Percentiles rank a stretch among this genome's conserved stretches.
These are phyloP conservation scores for Agapanthus africanus DNA, from an alignment of 106 monocot genomes.

Conservation along the genomic window DNA sequence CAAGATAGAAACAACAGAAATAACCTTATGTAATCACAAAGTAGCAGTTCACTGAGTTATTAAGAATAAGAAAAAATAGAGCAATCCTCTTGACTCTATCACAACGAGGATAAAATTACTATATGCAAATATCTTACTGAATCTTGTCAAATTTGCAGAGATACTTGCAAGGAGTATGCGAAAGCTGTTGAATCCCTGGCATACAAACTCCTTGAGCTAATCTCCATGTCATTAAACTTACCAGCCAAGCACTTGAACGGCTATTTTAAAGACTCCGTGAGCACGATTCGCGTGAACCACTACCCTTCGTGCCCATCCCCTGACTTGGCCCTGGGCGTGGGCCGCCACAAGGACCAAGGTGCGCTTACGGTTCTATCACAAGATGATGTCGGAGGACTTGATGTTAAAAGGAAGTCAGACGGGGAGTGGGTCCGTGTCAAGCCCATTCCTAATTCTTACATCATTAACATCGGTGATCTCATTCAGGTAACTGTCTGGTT, in stretches of 20 bases:
- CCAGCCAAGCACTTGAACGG: conserved; percentile 31
- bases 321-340: conserved; percentile 61
- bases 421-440: conserved; percentile 70
- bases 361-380: conserved; percentile 51
- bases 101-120: too few relatives aligned
- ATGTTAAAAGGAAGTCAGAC: conserved; percentile 46
- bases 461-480: conserved; percentile 73
- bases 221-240: conserved; percentile 34
- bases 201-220: conserved; percentile 49
- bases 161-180: conserved; percentile 34
- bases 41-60: too few relatives aligned
- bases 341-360: conserved; percentile 69
- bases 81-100: too few relatives aligned
- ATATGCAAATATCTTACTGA: too few relatives aligned
- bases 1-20: too few relatives aligned
- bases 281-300: conserved; percentile 54
- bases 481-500: conserved; percentile 37
- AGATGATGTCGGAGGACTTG: conserved; percentile 57
- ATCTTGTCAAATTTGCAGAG: conserved; percentile 18
- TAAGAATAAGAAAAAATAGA: too few relatives aligned
- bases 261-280: conserved; percentile 40
- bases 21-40: too few relatives aligned
- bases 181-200: conserved; percentile 34
- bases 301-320: conserved; percentile 67
- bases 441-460: conserved; percentile 48